Conservation (phyloP, 2,329 filamentous ascomycete genomes). For the Neopestalotiopsis clavispora region DNA sequence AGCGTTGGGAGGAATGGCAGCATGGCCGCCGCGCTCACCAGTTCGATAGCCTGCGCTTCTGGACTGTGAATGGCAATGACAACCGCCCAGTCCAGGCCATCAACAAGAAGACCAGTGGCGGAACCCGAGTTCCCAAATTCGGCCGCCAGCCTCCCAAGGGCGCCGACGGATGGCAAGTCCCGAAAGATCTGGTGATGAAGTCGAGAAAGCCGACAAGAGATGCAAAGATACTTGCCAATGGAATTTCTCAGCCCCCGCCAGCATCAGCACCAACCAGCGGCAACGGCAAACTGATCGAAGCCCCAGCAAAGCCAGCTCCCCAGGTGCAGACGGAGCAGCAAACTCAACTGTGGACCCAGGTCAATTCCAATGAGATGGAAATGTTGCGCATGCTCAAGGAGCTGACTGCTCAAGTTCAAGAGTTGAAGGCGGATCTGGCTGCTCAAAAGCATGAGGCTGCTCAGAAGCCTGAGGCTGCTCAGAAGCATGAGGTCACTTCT, state of each 20-base stretch:
- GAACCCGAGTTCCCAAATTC: background rate
- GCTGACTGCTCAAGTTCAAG: background rate
- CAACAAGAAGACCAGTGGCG: background rate
- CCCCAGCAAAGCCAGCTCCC: background rate
- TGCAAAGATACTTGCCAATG: background rate
- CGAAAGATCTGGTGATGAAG: background rate
- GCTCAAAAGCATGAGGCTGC: background rate
- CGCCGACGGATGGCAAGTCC: background rate
- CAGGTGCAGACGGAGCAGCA: background rate
- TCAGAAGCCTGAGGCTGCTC: background rate
- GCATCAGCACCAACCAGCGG: background rate
- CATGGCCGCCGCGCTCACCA: background rate
- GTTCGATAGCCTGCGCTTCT: constrained; percentile 1
- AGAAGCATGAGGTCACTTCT: background rate
- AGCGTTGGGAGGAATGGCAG: background rate
- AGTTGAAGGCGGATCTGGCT: background rate
- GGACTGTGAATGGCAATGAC: background rate
- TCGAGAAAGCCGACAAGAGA: background rate
- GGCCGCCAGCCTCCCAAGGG: background rate
- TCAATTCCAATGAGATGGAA: background rate
- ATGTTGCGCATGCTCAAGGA: constrained; percentile 4
- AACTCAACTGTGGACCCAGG: background rate
- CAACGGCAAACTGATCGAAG: background rate
- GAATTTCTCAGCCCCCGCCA: background rate
- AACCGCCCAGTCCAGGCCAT: background rate